Evolutionary conservation across 768 basidiomycete species (phyloP), one percentile per base, ranked within the genome.

Genomic region (Boletus edulis): DNA sequence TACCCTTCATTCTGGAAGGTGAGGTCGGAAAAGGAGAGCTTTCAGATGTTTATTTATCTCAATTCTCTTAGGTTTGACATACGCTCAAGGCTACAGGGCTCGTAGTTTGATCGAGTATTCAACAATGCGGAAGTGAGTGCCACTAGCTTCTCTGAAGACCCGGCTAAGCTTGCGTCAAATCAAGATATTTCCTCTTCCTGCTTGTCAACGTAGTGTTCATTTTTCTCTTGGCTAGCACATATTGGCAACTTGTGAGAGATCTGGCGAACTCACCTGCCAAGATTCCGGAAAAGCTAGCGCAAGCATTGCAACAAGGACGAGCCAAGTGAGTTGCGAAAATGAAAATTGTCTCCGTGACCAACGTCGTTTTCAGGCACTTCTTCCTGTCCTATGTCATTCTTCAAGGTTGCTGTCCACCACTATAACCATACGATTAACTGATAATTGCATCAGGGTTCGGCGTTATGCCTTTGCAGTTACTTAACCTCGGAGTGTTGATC

Each of bases 81-180:
- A 96, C 66, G 73, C 86, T n/a, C 92, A 98, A 69, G 97, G 95
- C 4, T 89, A 86, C 62, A 85, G 83, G 34, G 94, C 96, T 4
- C 77, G 94, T 29, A 96, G 94, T 66, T 89, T 91, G 86, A 83
- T 98, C 35, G 96, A 98, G 65, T 95, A 92, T 63, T 93, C 93
- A 0, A 72, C 98, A 43, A 71, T 99, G 69, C 90, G 87, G 62
- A 98, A 98, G 94, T 97, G 56, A 53, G 83, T 73, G 46, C 3
- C 37, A 20, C 9, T 10, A 18, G 20, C 5, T 35, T 39, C 38
- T n/a, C 4, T n/a, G 14, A n/a, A 9, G 38, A 18, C 17, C 4
- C 17, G 9, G 17, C n/a, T 14, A 48, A 27, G 52, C 60, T 66
- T 31, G 62, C 53, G 24, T 50, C 43, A 22, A 32, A 20, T 42